These are phyloP conservation scores for Fusarium brevicatenulatum DNA, from an alignment of 2,329 filamentous ascomycete species.

Conservation along the genomic window DNA sequence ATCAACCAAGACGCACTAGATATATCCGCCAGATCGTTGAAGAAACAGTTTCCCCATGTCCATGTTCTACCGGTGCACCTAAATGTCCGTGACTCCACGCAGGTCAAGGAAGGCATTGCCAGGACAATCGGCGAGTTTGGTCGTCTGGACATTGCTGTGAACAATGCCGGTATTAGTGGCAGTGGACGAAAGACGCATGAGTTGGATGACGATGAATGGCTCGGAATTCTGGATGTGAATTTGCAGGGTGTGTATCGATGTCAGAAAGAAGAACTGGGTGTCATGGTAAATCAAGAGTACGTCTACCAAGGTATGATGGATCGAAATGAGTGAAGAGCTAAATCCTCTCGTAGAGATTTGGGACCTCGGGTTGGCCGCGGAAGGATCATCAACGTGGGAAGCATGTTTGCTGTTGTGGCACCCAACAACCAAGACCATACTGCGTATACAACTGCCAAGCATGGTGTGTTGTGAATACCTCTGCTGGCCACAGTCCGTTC, in stretches of 20 bases:
- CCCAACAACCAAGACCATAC: constrained; percentile 52
- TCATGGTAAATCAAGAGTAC: constrained; percentile 63
- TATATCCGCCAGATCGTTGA: constrained; percentile 48
- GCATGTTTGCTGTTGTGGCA: constrained; percentile 61
- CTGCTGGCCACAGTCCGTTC: background rate
- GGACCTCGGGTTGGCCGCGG: constrained; percentile 56
- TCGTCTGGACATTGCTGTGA: constrained; percentile 65
- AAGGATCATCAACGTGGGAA: constrained; percentile 64
- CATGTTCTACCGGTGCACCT: constrained; percentile 54
- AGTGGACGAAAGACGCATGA: constrained; percentile 56
- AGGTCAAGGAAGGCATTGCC: constrained; percentile 56
- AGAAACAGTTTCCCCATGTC: constrained; percentile 51
- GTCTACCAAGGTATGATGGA: background rate
- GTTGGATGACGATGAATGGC: constrained; percentile 58
- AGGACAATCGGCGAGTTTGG: constrained; percentile 58
- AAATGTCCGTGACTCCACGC: constrained; percentile 57
- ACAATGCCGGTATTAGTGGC: constrained; percentile 64
- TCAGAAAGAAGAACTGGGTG: constrained; percentile 61
- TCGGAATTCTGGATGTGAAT: constrained; percentile 62
- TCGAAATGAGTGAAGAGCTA: background rate
- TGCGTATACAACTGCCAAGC: constrained; percentile 63
- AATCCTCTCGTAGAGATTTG: constrained; percentile 43
- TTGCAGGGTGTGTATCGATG: constrained; percentile 67
- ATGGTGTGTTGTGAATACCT: constrained; percentile 49
- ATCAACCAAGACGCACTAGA: constrained; percentile 51